Evolutionary conservation across 768 basidiomycete genomes (phyloP).

Genomic region (Boletus rex-veris): DNA sequence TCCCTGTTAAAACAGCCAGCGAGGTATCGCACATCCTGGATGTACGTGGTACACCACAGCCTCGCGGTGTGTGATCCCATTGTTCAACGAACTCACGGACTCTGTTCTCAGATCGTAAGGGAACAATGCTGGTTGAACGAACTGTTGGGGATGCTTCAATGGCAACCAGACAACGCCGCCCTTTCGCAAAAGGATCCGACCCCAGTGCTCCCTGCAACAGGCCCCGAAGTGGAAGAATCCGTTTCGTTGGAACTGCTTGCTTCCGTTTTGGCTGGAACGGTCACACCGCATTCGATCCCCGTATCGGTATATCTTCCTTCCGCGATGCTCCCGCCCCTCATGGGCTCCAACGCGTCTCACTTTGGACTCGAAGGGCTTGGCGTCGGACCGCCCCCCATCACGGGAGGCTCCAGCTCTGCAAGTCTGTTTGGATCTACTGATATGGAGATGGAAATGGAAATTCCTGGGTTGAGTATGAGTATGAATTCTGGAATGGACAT

Average conservation of each 20-base stretch:
- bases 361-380: conserved; percentile 28
- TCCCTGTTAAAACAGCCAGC: conserved; percentile 68
- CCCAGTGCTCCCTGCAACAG: background rate
- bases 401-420: conserved; percentile 22
- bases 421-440: conserved; percentile 31
- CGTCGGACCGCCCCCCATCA: conserved; percentile 22
- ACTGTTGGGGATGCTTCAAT: conserved; percentile 54
- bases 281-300: conserved; percentile 44
- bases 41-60: conserved; percentile 35
- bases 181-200: conserved; percentile 4
- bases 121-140: conserved; percentile 88
- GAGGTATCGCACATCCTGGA: conserved; percentile 77
- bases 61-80: background rate
- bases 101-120: conserved; percentile 44
- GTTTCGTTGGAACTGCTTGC: conserved; percentile 56
- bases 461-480: conserved; percentile 34
- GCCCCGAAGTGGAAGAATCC: conserved; percentile 31
- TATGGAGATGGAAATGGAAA: conserved; percentile 36
- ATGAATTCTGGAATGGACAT: conserved; percentile 32
- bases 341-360: conserved; percentile 17
- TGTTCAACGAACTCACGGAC: background rate
- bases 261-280: conserved; percentile 59
- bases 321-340: conserved; percentile 22
- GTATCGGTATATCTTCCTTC: conserved; percentile 66
- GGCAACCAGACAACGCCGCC: conserved; percentile 48